Base-by-base conservation (phyloP, 2,329 filamentous ascomycete genomes). In the Pseudocercospora eumusae region DNA sequence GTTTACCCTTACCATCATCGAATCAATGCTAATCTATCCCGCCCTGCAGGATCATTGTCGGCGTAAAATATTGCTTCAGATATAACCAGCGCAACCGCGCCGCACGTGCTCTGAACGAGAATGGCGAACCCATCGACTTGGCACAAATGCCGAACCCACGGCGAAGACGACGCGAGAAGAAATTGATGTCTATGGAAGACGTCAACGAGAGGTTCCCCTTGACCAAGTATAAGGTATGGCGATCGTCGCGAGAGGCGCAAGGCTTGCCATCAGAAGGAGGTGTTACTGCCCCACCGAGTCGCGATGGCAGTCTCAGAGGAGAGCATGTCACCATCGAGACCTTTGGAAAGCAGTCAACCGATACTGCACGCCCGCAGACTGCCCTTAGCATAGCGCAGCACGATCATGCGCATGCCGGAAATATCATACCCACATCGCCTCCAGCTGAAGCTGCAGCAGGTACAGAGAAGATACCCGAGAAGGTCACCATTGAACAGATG, bases 51-150 rank as follows among this genome's bases (percentile, higher is more conserved):
- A 99, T 99, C 72, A 99, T 99, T 71, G 95, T 99, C 64, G 95
- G 95, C 69, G 95, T 99, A 64, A 99, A 99, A 80, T 99, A 99
- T 78, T 99, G 95, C 80, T 99, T 99, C 79, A 86, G 95, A 70
- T 98, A 99, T 77, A 98, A 98, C 77, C 93, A 95, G 69, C 89
- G 95, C 62, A 96, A 96, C 74, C 89, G 95, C 56, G 87, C 88
- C 64, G 80, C 92, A 72, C 87, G 91, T 70, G 80, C 84, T 78
- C 80, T 90, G 67, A 90, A 92, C 70, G 90, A 93, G 68, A 90
- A 90, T 74, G 79, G 78, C 64, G 93, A 97, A 66, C 91, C 90
- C 15, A 96, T 99, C 72, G 92, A 92, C 65, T 81, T 99, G 67
- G 86, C 93, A 62, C 85, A 88, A 61, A 92, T 98, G 84, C 91